Conservation (phyloP, 139 green algal genomes). For the Auxenochlorella pyrenoidosa region DNA sequence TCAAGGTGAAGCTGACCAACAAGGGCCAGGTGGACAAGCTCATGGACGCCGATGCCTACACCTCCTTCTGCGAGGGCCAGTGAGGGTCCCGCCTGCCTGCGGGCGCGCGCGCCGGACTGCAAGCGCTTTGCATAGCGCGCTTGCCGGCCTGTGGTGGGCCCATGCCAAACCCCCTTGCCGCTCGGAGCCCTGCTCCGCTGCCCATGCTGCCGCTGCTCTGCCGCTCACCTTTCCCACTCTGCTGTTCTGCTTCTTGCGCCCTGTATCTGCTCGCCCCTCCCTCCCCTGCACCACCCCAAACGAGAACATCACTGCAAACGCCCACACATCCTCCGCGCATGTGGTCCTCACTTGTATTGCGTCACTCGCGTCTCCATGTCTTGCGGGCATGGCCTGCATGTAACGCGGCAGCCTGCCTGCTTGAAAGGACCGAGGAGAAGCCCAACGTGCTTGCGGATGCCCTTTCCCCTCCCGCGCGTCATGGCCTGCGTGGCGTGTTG, state of each 20-base stretch:
- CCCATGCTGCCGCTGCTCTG: neutral
- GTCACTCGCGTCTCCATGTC: no score
- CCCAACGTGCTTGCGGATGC: no score
- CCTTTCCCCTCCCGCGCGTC: no score
- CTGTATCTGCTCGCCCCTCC: neutral
- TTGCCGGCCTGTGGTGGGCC: no score
- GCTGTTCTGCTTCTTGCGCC: neutral
- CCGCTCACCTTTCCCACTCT: neutral
- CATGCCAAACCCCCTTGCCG: no score
- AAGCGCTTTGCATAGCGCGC: no score
- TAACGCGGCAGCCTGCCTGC: neutral
- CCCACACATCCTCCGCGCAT: neutral
- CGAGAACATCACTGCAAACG: neutral
- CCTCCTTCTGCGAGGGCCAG: conserved; percentile 66
- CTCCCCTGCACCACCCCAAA: neutral
- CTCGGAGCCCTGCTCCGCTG: neutral
- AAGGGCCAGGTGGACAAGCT: conserved; percentile 76
- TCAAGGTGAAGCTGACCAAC: conserved; percentile 96
- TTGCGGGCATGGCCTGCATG: neutral
- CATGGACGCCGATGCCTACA: conserved; percentile 86
- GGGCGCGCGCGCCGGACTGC: no score
- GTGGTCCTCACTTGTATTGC: neutral
- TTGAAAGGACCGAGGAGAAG: neutral
- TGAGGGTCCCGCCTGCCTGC: conserved; percentile 14
- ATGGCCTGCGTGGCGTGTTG: no score